Evolutionary conservation across 73 alveolate species (phyloP).

Genomic region (Symbiodinium natans): DNA sequence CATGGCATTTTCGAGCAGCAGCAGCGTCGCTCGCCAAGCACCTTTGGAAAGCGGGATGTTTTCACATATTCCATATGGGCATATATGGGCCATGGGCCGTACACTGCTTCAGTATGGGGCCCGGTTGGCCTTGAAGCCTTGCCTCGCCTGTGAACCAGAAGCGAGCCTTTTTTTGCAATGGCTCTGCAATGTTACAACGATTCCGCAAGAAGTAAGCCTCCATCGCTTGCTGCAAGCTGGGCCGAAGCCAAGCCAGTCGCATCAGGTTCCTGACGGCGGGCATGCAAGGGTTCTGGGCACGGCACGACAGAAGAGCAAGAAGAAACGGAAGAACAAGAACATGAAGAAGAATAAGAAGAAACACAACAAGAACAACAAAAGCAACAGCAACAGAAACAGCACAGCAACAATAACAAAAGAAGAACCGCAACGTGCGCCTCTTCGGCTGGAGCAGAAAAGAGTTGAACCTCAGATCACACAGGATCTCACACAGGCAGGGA

Average conservation of each 20-base stretch:
- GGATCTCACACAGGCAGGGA: no score
- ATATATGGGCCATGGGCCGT: no score
- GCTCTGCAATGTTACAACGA: no score
- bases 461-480: not conserved
- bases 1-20: not conserved
- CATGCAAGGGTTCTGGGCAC: no score
- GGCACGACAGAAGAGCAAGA: not conserved
- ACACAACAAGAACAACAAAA: not conserved
- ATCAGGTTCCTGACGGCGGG: not conserved
- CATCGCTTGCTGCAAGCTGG: not conserved
- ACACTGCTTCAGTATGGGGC: no score
- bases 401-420: not conserved
- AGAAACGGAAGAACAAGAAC: not conserved
- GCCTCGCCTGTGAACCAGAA: no score
- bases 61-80: no score
- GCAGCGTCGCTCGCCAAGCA: not conserved
- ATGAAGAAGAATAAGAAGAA: not conserved
- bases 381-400: not conserved
- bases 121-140: no score
- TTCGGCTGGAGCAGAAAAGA: not conserved
- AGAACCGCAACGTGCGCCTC: not conserved
- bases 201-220: no score
- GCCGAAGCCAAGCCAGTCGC: not conserved
- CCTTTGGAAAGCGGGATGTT: no score
- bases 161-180: no score